Evolutionary conservation across 805 yeast species (phyloP), one percentile per base, ranked within the genome.

Genomic region (Tetrapisispora arboricola): DNA sequence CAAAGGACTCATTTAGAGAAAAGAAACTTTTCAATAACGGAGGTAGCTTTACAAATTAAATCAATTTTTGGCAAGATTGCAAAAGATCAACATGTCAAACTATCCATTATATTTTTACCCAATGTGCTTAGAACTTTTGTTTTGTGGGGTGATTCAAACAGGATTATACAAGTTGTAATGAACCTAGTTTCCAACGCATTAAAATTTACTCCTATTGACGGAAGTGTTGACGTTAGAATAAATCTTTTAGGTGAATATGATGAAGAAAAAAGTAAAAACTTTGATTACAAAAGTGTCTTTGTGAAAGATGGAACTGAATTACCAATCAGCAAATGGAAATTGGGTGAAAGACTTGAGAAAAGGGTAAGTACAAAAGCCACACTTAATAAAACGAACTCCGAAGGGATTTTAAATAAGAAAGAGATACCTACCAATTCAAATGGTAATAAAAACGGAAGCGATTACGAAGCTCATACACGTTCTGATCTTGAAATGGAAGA

Each of bases 171-270:
- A 60, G 81, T 92, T 40, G 79, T 90, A 4, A 87, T 90, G 88
- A 92, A 92, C 53, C 67, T 92, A 42, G 92, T 92, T 9, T 81
- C 94, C 15, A 90, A 92, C 61, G 80, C 95, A 0, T 67, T 92
- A 51, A 92, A 92, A 57, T 92, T 92, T 53, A 88, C 97, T 0
- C 95, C 95, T 0, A 82, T 78, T n/a, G 84, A 85, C 44, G 97
- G 96, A 2, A 71, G 73, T 12, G 94, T 88, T 12, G 70, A 71
- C 25, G 85, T 85, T 7, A 58, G 68, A 1, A 73, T 82, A 46
- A 72, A 68, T 46, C 58, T 80, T 13, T 41, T 80, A 19, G 92
- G 92, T 27, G 84, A 78, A 54, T 84, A 80, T 54, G 92, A 82
- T 52, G 71, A 66, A 51, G 64, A 55, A 21, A 57, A 61, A 44